Conservation (phyloP, 306 rosid species). For the Astragalus membranaceus region DNA sequence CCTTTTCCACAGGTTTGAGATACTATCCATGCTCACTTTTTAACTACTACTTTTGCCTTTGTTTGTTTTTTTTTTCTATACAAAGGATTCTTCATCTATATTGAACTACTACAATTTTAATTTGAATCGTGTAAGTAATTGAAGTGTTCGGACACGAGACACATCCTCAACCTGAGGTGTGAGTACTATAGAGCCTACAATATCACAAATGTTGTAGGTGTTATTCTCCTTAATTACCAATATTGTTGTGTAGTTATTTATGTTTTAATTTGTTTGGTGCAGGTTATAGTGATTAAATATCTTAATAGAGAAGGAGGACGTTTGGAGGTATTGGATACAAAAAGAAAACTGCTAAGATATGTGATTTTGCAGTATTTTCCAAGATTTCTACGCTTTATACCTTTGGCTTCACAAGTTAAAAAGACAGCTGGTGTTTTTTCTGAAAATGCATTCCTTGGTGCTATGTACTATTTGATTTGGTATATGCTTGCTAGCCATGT, state of each 20-base stretch:
- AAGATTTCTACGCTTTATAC: slow-evolving; percentile 67
- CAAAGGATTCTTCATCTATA: no score
- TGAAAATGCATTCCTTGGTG: slow-evolving; percentile 79
- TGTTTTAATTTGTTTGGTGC: slow-evolving; percentile 13
- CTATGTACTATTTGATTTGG: slow-evolving; percentile 77
- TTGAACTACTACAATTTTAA: no score
- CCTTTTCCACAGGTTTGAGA: slow-evolving; percentile 86
- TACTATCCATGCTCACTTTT: not conserved
- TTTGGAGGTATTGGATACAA: slow-evolving; percentile 58
- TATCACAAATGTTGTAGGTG: no score
- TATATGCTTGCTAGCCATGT: slow-evolving; percentile 89
- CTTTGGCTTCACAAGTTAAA: slow-evolving; percentile 74
- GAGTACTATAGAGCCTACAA: no score
- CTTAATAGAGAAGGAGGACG: slow-evolving; percentile 29
- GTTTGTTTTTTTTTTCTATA: no score
- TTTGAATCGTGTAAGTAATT: no score
- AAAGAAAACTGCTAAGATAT: slow-evolving; percentile 50
- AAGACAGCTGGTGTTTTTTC: slow-evolving; percentile 84
- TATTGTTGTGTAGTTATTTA: not conserved
- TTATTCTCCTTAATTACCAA: not conserved
- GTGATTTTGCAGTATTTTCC: slow-evolving; percentile 66
- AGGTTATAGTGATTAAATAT: slow-evolving; percentile 64
- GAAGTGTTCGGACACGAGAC: no score
- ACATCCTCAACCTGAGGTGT: no score
- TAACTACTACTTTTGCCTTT: no score